phyloP scores from a whole-genome alignment of 495 filamentous ascomycete genomes.

The Neurospora sp. region DNA sequence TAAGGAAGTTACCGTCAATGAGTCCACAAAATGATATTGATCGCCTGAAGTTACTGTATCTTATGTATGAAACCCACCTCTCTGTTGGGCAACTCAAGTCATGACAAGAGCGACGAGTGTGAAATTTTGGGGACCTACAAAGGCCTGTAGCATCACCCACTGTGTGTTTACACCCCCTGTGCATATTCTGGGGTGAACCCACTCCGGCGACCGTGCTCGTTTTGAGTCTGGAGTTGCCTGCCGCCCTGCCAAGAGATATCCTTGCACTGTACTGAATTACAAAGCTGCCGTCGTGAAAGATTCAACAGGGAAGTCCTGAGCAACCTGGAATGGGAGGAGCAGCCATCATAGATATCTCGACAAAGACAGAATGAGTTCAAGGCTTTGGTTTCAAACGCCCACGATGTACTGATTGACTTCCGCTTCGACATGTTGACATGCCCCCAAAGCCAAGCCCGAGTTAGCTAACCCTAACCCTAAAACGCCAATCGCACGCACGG shows the following conservation, averaged over 20 bases:
- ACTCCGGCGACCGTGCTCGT: neutral
- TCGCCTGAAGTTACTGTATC: neutral
- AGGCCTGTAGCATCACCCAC: neutral
- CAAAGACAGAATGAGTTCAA: neutral
- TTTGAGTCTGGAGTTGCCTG: neutral
- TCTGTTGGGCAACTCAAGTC: neutral
- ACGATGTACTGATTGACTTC: neutral
- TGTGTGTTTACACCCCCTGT: neutral
- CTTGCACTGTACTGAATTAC: neutral
- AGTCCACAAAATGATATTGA: neutral
- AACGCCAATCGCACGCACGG: constrained; percentile 1
- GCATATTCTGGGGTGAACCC: neutral
- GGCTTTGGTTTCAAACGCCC: neutral
- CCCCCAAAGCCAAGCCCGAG: neutral
- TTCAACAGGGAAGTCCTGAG: neutral
- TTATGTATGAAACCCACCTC: neutral
- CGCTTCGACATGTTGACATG: neutral
- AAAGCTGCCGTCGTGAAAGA: neutral
- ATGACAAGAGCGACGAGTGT: neutral
- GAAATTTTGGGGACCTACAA: neutral
- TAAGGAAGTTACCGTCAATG: neutral
- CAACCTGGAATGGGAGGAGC: neutral
- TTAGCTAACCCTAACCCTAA: neutral
- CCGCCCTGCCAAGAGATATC: neutral
- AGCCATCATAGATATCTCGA: neutral